Base-by-base conservation (phyloP, 2,329 filamentous ascomycete species). In the Madurella mycetomatis region DNA sequence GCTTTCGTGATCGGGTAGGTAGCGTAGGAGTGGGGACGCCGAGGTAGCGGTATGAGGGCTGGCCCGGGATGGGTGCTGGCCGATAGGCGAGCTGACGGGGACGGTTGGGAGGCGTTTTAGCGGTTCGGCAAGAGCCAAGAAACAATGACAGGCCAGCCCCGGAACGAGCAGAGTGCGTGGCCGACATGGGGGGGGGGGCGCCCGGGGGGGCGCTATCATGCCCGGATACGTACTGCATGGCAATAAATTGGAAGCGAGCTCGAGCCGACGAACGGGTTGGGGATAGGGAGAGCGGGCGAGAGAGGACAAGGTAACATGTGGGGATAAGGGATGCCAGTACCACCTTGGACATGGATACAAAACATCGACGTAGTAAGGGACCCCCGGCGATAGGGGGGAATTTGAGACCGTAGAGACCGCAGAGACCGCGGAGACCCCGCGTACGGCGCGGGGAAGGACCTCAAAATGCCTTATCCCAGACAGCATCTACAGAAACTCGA, bases 1-100 rank as follows among this genome's bases (percentile, higher is more conserved):
- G 60, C 59, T 59, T 57, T 63, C 51, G 60, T 58, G 60, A 60
- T 62, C 53, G 53, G 44, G 51, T 37, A 44, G 54, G 44, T 49
- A 54, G 56, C 48, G 59, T 59, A 55, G 51, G 42, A 57, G 54
- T 41, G 58, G 54, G 31, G 41, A 44, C 43, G 32, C 47, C 56
- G 48, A 47, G 49, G 50, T 47, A 51, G 51, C 40, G 53, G 46
- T 53, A 54, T 55, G 57, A 51, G 56, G 56, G 45, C 42, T 51
- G 54, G 50, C 51, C 44, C 53, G 47, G 57, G 54, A 49, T 32
- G 55, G 41, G 47, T 34, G 39, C 42, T 55, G 49, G 53, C 45
- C 53, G 55, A 60, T 49, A 46, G 58, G 51, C 49, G 52, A 57
- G 48, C 43, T 37, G 48, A 45, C 16, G 52, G 51, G 51, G 46